Conservation (phyloP, 2,329 filamentous ascomycete species). For the Colletotrichum sp. region DNA sequence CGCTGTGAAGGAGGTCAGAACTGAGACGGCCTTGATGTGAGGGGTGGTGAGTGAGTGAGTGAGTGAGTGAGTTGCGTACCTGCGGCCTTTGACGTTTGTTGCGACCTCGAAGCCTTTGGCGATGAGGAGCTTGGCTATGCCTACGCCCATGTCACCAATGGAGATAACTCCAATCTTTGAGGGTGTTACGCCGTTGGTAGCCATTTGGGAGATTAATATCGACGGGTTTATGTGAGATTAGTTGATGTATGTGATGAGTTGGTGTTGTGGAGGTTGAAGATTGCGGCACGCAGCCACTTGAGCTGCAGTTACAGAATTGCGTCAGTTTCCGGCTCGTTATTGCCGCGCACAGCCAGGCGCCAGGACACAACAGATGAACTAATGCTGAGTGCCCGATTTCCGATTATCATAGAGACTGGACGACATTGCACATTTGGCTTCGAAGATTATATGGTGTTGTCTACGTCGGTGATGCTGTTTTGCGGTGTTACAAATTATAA, state of each 20-base stretch:
- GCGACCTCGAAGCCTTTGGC: conserved; percentile 54
- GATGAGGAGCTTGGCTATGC: conserved; percentile 53
- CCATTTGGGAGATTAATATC: neutral
- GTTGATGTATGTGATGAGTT: neutral
- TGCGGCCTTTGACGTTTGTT: conserved; percentile 54
- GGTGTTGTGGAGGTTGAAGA: neutral
- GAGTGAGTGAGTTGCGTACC: conserved; percentile 31
- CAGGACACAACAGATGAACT: neutral
- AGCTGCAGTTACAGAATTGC: conserved; percentile 13
- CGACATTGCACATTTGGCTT: neutral
- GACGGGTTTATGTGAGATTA: neutral
- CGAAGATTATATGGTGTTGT: neutral
- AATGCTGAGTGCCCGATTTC: neutral
- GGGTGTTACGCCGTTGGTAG: neutral
- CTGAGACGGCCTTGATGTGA: neutral
- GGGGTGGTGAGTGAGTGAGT: neutral
- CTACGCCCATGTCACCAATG: conserved; percentile 60
- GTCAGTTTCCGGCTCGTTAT: conserved; percentile 6
- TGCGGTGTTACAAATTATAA: neutral
- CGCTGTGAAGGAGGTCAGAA: conserved; percentile 36
- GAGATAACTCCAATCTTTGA: conserved; percentile 55
- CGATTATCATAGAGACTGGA: neutral
- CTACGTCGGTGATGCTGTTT: neutral
- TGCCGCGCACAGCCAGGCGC: neutral
- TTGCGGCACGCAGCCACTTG: neutral